These are phyloP conservation scores for Globisporangium splendens DNA, from an alignment of 352 stramenopile species.

Conservation along the genomic window DNA sequence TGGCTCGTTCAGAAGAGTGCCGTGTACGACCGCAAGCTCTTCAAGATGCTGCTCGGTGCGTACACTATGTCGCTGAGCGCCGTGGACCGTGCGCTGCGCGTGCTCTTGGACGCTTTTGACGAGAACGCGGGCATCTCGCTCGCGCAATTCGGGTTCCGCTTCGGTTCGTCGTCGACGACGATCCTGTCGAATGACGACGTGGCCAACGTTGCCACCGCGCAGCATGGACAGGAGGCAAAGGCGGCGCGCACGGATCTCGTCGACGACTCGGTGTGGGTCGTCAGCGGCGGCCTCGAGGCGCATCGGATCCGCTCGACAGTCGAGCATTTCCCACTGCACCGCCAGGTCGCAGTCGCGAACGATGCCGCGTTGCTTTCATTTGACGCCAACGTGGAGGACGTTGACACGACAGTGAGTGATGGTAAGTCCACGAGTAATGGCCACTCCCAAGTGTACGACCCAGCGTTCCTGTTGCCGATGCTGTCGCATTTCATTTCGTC, in stretches of 20 bases:
- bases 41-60: slow-evolving; percentile 50
- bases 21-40: slow-evolving; percentile 47
- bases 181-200: slow-evolving; percentile 20
- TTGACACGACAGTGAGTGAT: background rate
- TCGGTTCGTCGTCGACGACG: slow-evolving; percentile 44
- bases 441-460: slow-evolving; percentile 46
- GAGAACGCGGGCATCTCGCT: slow-evolving; percentile 27
- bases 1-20: slow-evolving; percentile 33
- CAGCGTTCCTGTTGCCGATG: slow-evolving; percentile 74
- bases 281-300: slow-evolving; percentile 61
- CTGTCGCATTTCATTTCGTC: slow-evolving; percentile 73
- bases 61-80: slow-evolving; percentile 72
- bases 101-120: slow-evolving; percentile 59
- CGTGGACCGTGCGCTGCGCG: slow-evolving; percentile 51
- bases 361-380: slow-evolving; percentile 30
- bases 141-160: slow-evolving; percentile 65
- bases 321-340: slow-evolving; percentile 63
- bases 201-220: background rate
- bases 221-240: background rate
- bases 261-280: slow-evolving; percentile 64
- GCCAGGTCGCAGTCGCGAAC: slow-evolving; percentile 23
- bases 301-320: slow-evolving; percentile 63
- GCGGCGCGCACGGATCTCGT: slow-evolving; percentile 36
- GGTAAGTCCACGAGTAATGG: background rate
- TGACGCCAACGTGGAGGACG: background rate